phyloP scores from a whole-genome alignment of 495 filamentous ascomycete species.

The Neurospora sp. region DNA sequence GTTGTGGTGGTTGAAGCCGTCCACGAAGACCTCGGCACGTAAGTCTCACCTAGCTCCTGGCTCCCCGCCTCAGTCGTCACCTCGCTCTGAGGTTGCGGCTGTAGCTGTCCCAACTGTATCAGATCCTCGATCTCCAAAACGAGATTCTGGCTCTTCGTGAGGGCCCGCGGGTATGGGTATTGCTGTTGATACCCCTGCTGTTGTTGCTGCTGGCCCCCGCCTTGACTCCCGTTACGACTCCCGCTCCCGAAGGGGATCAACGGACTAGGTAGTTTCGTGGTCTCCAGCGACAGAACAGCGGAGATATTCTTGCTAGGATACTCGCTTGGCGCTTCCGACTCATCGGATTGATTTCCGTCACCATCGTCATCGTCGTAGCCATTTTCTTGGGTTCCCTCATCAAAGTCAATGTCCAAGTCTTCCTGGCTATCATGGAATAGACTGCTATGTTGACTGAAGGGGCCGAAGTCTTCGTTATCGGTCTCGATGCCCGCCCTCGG shows the following conservation, averaged over 20 bases:
- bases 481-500: conserved; percentile 33
- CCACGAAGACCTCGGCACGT: background rate
- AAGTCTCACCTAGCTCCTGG: background rate
- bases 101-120: background rate
- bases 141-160: background rate
- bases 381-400: background rate
- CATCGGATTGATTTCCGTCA: background rate
- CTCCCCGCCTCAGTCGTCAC: background rate
- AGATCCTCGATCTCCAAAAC: background rate
- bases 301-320: conserved; percentile 15
- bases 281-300: background rate
- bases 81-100: background rate
- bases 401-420: conserved; percentile 9
- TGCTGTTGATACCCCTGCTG: background rate
- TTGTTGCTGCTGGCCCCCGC: background rate
- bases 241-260: background rate
- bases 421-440: background rate
- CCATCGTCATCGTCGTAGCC: conserved; percentile 3
- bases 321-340: conserved; percentile 20
- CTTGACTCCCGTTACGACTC: conserved; percentile 1
- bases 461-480: background rate
- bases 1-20: background rate
- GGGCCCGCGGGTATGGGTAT: background rate
- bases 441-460: background rate
- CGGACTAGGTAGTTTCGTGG: background rate